phyloP scores from a whole-genome alignment of 2,329 filamentous ascomycete species.

The Aspergillus sergii region DNA sequence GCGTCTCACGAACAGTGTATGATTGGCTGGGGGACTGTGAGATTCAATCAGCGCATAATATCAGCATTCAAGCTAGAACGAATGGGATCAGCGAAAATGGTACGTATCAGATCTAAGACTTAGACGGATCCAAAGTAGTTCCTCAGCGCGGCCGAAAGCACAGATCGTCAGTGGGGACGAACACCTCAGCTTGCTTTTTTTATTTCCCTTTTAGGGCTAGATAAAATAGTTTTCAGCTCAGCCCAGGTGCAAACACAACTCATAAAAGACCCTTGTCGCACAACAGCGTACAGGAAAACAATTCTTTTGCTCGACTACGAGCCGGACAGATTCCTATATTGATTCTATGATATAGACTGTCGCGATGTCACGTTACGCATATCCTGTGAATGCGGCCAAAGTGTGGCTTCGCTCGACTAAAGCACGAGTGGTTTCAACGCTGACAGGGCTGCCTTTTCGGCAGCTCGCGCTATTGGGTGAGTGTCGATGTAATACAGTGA shows the following conservation, averaged over 20 bases:
- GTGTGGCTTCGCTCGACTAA: neutral
- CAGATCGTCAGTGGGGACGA: neutral
- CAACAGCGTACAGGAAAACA: neutral
- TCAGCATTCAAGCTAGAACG: neutral
- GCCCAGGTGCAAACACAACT: neutral
- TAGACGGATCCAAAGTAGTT: neutral
- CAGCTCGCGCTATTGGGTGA: slow-evolving; percentile 79
- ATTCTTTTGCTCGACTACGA: neutral
- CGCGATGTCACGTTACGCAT: neutral
- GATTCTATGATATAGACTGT: neutral
- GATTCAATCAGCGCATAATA: neutral
- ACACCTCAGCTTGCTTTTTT: neutral
- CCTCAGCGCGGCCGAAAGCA: neutral
- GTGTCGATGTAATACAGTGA: neutral
- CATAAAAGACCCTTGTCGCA: neutral
- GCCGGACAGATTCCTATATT: neutral
- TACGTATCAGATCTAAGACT: neutral
- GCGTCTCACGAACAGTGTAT: no score
- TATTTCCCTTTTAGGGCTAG: neutral
- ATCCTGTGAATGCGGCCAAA: neutral
- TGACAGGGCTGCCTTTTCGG: slow-evolving; percentile 70
- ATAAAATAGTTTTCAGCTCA: neutral
- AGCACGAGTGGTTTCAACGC: slow-evolving; percentile 3
- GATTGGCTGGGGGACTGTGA: no score
- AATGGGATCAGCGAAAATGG: neutral